A percentile compares a stretch with the other conserved stretches of the same genome.
phyloP scores from a whole-genome alignment of 1,139 yeast genomes.

The Suhomyces wounanorum region DNA sequence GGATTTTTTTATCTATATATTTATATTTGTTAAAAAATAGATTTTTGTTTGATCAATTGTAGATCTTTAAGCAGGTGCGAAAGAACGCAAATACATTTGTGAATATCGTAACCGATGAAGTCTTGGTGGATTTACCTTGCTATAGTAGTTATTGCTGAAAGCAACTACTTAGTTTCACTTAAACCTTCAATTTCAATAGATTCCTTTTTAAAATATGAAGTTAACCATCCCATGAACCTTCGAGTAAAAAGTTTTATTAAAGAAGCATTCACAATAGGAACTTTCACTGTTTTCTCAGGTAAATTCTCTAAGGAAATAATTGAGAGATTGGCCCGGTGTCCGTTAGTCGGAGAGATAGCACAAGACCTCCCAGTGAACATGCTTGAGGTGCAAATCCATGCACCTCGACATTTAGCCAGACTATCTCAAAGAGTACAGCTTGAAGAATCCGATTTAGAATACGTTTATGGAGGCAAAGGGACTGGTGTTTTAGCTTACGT shows the following conservation, averaged over 20 bases:
- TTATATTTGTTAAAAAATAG: not conserved
- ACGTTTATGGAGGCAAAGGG: conserved; percentile 50
- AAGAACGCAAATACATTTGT: not conserved
- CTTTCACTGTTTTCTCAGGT: conserved; percentile 65
- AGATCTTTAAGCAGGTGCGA: not conserved
- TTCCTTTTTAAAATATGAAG: conserved; percentile 41
- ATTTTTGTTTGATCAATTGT: not conserved
- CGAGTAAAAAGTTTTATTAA: conserved; percentile 48
- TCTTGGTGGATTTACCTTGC: not conserved
- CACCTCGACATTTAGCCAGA: conserved; percentile 72
- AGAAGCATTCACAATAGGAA: conserved; percentile 56
- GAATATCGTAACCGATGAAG: not conserved
- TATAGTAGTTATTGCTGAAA: not conserved
- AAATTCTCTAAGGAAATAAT: conserved; percentile 52
- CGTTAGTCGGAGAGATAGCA: conserved; percentile 57
- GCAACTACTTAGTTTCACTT: conserved; percentile 17
- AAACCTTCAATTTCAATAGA: conserved; percentile 30
- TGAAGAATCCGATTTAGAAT: conserved; percentile 28
- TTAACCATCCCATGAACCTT: conserved; percentile 31
- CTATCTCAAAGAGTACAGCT: conserved; percentile 53
- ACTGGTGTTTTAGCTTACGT: conserved; percentile 68
- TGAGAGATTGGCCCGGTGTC: conserved; percentile 48
- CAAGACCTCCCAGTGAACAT: conserved; percentile 59
- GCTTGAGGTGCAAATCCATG: conserved; percentile 44
- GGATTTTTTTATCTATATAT: not conserved